Conservation (phyloP, 805 yeast genomes). For the Saccharomyces jurei region DNA sequence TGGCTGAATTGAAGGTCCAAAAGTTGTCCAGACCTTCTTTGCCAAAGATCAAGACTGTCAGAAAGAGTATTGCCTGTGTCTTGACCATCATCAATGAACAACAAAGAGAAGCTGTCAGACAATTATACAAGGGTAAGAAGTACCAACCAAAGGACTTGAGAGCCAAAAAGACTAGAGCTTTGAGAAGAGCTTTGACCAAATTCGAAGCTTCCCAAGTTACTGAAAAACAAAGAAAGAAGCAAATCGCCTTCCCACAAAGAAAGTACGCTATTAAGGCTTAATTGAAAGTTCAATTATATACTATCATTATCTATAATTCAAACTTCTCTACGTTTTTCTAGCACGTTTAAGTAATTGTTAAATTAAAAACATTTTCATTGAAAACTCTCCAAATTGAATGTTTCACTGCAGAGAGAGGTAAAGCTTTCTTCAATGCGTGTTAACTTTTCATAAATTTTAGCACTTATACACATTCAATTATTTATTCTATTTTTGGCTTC, state of each 20-base stretch:
- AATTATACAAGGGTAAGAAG: constrained; percentile 90
- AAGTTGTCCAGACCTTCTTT: constrained; percentile 85
- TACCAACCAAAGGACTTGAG: constrained; percentile 97
- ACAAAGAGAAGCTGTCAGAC: constrained; percentile 93
- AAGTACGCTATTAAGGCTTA: constrained; percentile 98
- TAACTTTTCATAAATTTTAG: neutral
- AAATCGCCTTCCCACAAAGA: constrained; percentile 96
- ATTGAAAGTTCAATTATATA: constrained; percentile 17
- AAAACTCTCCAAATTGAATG: neutral
- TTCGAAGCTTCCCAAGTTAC: constrained; percentile 76
- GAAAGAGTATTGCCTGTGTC: constrained; percentile 97
- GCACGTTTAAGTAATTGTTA: neutral
- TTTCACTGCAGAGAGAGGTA: neutral
- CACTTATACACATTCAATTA: neutral
- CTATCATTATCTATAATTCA: neutral
- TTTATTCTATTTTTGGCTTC: constrained; percentile 8
- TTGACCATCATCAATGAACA: constrained; percentile 93
- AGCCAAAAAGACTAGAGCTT: constrained; percentile 99
- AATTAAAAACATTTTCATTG: neutral
- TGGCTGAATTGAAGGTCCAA: constrained; percentile 93
- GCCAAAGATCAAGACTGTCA: constrained; percentile 93
- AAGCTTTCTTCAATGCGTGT: neutral
- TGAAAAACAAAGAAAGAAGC: constrained; percentile 84
- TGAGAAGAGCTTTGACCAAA: constrained; percentile 92
- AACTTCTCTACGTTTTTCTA: neutral